Evolutionary conservation across 1,284 basidiomycete species (phyloP).

Genomic region (Microstroma glucosiphilum): DNA sequence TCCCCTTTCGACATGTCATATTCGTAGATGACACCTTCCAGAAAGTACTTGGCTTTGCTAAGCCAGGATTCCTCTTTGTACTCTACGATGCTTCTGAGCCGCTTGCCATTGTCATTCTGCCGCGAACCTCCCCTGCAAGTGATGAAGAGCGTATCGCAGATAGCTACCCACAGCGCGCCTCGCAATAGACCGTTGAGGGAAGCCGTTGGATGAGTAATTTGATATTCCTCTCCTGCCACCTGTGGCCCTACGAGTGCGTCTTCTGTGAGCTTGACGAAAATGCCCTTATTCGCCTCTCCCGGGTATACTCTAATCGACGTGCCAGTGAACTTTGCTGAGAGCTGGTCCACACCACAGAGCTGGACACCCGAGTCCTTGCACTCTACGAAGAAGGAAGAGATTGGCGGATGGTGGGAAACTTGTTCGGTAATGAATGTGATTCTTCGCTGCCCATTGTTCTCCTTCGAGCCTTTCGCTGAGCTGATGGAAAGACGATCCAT

Average conservation of each 20-base stretch:
- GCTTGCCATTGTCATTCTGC: slow-evolving; percentile 46
- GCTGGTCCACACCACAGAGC: slow-evolving; percentile 68
- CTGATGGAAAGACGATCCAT: neutral
- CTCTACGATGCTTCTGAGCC: slow-evolving; percentile 75
- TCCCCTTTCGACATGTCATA: slow-evolving; percentile 58
- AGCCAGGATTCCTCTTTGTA: slow-evolving; percentile 94
- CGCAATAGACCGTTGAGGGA: slow-evolving; percentile 85
- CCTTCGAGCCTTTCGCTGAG: slow-evolving; percentile 10
- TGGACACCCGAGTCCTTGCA: slow-evolving; percentile 39
- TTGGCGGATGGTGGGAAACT: slow-evolving; percentile 91
- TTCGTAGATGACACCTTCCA: slow-evolving; percentile 85
- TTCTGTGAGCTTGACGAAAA: slow-evolving; percentile 57
- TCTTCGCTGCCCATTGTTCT: slow-evolving; percentile 14
- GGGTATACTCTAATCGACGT: slow-evolving; percentile 59
- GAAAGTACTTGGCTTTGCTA: slow-evolving; percentile 73
- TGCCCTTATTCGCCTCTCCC: slow-evolving; percentile 60
- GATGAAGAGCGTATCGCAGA: slow-evolving; percentile 70
- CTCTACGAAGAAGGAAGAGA: slow-evolving; percentile 66
- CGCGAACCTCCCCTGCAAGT: slow-evolving; percentile 68
- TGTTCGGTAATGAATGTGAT: slow-evolving; percentile 46
- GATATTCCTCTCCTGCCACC: slow-evolving; percentile 49
- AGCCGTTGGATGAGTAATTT: slow-evolving; percentile 82
- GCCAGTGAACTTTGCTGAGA: slow-evolving; percentile 60
- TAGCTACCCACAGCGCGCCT: slow-evolving; percentile 81
- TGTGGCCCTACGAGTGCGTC: slow-evolving; percentile 11